These are phyloP conservation scores for Sphenostylis stenocarpa DNA, from an alignment of 306 rosid species.

Conservation along the genomic window DNA sequence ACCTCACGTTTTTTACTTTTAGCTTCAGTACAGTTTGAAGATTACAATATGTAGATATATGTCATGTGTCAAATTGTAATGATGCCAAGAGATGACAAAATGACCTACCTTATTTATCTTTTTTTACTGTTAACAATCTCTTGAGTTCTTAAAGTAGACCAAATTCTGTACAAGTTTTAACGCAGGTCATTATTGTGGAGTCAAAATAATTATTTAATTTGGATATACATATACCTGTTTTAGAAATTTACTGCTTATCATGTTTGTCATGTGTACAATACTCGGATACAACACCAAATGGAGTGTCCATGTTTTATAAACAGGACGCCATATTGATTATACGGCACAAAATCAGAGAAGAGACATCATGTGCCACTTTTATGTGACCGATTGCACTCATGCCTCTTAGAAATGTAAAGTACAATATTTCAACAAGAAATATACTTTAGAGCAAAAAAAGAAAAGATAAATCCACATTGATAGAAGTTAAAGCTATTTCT, in stretches of 20 bases:
- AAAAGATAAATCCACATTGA: conserved; percentile 1
- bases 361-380: neutral
- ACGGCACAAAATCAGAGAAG: neutral
- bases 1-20: neutral
- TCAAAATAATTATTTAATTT: neutral
- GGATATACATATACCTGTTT: neutral
- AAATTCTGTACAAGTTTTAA: neutral
- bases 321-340: neutral
- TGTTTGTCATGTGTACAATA: neutral
- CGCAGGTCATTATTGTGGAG: neutral
- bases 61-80: neutral
- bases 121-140: neutral
- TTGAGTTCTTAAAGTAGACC: neutral
- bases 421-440: neutral
- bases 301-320: neutral
- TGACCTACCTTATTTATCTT: neutral
- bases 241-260: neutral
- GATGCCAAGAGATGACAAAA: neutral
- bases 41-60: neutral
- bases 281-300: neutral
- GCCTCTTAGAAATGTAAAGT: neutral
- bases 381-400: neutral
- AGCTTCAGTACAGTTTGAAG: neutral
- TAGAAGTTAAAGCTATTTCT: neutral
- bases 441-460: neutral